These are phyloP conservation scores for Cladophialophora immunda DNA, from an alignment of 2,329 filamentous ascomycete species.

Conservation along the genomic window DNA sequence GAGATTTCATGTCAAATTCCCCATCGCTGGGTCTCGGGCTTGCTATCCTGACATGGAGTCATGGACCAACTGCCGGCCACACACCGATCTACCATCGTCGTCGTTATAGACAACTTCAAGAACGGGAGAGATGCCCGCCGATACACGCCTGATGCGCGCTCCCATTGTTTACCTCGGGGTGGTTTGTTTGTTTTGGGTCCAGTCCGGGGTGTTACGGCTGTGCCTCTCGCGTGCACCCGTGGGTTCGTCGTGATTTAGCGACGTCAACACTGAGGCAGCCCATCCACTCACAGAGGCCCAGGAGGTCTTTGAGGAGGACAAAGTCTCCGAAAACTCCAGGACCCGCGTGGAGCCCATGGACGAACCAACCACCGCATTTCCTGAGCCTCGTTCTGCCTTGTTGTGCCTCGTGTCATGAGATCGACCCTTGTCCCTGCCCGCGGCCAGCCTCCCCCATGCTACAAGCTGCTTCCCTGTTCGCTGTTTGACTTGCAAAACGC, in stretches of 20 bases:
- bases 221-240: constrained; percentile 2
- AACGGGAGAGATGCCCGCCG: not conserved
- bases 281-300: constrained; percentile 12
- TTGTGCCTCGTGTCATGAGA: constrained; percentile 28
- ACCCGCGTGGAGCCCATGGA: constrained; percentile 21
- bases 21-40: not conserved
- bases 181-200: constrained; percentile 13
- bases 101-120: not conserved
- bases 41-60: not conserved
- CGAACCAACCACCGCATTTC: constrained; percentile 23
- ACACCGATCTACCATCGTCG: not conserved
- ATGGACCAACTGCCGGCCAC: not conserved
- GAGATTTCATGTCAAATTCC: constrained; percentile 3
- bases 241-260: constrained; percentile 15
- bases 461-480: constrained; percentile 31
- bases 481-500: constrained; percentile 32
- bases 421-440: constrained; percentile 18
- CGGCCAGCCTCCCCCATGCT: constrained; percentile 7
- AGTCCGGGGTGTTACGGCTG: constrained; percentile 2
- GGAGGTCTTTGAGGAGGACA: constrained; percentile 23
- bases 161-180: constrained; percentile 8
- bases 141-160: constrained; percentile 3
- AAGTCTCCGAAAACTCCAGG: constrained; percentile 16
- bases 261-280: constrained; percentile 10
- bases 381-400: constrained; percentile 14